These are phyloP conservation scores for Creolimax fragrantissima DNA, from an alignment of 78 protist species.

Conservation along the genomic window DNA sequence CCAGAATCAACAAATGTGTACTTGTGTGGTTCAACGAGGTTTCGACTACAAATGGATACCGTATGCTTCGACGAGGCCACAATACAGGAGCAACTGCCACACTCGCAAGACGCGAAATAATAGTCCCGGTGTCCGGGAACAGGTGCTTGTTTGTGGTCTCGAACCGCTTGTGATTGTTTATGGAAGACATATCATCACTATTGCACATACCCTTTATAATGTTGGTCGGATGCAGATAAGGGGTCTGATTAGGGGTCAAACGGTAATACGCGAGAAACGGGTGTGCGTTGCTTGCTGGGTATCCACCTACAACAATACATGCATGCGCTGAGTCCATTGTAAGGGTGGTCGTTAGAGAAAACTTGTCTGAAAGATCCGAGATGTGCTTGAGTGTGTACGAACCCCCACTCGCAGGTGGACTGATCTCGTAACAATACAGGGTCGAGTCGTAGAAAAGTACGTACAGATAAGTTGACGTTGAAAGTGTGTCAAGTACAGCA, in stretches of 20 bases:
- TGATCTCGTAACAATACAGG: background rate
- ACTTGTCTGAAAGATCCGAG: background rate
- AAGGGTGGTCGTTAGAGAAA: background rate
- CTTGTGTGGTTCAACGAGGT: background rate
- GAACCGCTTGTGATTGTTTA: no score
- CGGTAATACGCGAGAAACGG: background rate
- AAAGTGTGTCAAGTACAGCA: background rate
- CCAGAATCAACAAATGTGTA: background rate
- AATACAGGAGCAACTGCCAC: background rate
- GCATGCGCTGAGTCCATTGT: background rate
- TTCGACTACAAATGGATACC: background rate
- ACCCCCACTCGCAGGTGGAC: background rate
- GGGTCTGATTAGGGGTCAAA: background rate
- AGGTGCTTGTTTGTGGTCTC: background rate
- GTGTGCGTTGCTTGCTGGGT: background rate
- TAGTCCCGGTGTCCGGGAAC: background rate
- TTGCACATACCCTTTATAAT: background rate
- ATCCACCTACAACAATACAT: background rate
- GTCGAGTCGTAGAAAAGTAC: background rate
- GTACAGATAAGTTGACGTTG: background rate
- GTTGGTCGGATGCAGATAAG: background rate
- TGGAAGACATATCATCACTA: no score
- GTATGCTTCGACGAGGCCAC: background rate
- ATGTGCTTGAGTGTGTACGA: background rate
- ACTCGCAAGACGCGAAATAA: background rate